phyloP scores from a whole-genome alignment of 169 alveolate species.

The Perkinsus marinus region DNA sequence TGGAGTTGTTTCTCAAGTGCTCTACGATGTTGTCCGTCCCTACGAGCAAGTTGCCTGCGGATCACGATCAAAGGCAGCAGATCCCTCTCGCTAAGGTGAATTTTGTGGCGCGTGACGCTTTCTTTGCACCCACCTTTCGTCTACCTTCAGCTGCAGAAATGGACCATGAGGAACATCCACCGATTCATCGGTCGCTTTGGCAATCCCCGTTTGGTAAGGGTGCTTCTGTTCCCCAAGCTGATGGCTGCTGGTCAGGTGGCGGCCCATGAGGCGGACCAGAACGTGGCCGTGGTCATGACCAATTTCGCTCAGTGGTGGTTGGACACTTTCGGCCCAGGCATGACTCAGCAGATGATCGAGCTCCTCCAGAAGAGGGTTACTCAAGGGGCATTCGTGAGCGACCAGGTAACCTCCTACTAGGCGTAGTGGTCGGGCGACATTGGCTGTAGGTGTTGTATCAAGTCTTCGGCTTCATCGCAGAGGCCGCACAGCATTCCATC shows the following conservation, averaged over 20 bases:
- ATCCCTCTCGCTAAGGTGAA: not conserved
- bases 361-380: not conserved
- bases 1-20: not conserved
- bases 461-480: not conserved
- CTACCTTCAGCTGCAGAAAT: not conserved
- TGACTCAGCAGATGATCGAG: not conserved
- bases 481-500: not conserved
- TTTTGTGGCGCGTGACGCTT: not conserved
- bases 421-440: not conserved
- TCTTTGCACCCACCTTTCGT: not conserved
- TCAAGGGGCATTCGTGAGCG: not conserved
- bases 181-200: not conserved
- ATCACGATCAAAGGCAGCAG: not conserved
- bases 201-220: not conserved
- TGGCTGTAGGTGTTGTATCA: not conserved
- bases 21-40: not conserved
- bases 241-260: not conserved
- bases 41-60: not conserved
- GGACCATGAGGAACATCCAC: not conserved
- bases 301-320: not conserved
- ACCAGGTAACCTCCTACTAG: not conserved
- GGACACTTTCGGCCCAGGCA: not conserved
- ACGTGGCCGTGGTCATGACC: not conserved
- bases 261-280: not conserved
- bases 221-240: not conserved